phyloP scores from a whole-genome alignment of 495 filamentous ascomycete genomes.

The Aspergillus sclerotiicarbonarius region DNA sequence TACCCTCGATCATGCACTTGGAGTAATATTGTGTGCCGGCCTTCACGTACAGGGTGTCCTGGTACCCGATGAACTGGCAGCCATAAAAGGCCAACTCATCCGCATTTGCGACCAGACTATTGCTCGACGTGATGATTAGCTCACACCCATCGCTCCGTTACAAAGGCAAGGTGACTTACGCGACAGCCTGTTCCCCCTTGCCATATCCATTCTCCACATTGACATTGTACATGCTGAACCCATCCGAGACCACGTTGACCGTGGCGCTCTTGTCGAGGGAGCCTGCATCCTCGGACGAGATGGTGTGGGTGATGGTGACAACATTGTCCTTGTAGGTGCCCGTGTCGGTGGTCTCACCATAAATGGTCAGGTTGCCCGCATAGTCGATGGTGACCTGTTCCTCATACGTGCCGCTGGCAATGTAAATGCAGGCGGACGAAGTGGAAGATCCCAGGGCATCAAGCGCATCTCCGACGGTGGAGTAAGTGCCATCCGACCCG shows the following conservation, averaged over 20 bases:
- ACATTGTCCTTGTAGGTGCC: conserved; percentile 54
- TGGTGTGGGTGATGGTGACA: conserved; percentile 58
- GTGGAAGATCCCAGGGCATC: conserved; percentile 24
- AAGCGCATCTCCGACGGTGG: conserved; percentile 27
- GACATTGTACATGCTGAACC: conserved; percentile 61
- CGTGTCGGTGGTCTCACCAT: conserved; percentile 60
- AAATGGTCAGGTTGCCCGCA: conserved; percentile 29
- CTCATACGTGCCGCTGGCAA: conserved; percentile 41
- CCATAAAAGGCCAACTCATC: conserved; percentile 58
- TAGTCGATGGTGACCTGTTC: conserved; percentile 55
- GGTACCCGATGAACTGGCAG: conserved; percentile 57
- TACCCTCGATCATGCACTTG: conserved; percentile 55
- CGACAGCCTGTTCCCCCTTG: conserved; percentile 33
- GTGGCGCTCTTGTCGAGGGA: conserved; percentile 52
- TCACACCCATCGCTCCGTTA: neutral
- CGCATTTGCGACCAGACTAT: conserved; percentile 48
- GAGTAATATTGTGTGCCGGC: conserved; percentile 57
- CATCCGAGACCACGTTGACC: conserved; percentile 49
- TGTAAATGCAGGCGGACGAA: conserved; percentile 29
- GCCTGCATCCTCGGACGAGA: conserved; percentile 45
- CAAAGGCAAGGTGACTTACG: conserved; percentile 21
- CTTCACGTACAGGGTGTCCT: conserved; percentile 63
- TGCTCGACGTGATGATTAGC: neutral
- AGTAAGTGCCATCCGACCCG: conserved; percentile 24
- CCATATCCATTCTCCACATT: conserved; percentile 55